Conservation (phyloP, 176 grass and related monocot genomes). For the Rhynchospora tenuis region DNA sequence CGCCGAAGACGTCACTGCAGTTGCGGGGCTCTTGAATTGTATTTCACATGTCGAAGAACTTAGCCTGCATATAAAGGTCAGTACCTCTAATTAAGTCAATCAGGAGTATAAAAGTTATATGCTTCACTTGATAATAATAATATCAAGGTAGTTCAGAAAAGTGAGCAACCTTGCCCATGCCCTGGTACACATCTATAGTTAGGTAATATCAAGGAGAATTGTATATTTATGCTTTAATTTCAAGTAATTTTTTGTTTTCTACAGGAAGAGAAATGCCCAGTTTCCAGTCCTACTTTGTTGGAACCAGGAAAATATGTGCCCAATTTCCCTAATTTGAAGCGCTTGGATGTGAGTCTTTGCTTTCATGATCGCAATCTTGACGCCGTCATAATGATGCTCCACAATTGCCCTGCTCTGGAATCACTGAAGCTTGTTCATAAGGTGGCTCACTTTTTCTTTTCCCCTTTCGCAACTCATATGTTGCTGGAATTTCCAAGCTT, state of each 20-base stretch:
- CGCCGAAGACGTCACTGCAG: no score
- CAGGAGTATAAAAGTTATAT: no score
- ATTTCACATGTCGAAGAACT: no score
- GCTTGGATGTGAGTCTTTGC: not conserved
- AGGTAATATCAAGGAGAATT: not conserved
- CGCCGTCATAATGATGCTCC: not conserved
- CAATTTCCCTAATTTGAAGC: not conserved
- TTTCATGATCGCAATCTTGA: not conserved
- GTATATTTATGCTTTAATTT: not conserved
- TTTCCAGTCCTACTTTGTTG: not conserved
- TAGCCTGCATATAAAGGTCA: no score
- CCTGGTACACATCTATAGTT: not conserved
- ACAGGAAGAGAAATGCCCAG: not conserved
- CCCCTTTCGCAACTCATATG: not conserved
- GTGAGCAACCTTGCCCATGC: no score
- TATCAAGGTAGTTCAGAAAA: no score
- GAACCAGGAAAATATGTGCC: not conserved
- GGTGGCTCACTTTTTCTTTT: not conserved
- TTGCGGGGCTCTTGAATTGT: no score
- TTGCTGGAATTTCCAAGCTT: not conserved
- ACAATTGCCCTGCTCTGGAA: not conserved
- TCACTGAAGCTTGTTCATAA: not conserved
- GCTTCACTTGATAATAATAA: no score
- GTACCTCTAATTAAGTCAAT: no score
- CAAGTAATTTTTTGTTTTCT: not conserved